Percentiles rank a stretch among this genome's conserved stretches.
Conservation (phyloP, 768 basidiomycete species). For the Boletus vinaceobasis region DNA sequence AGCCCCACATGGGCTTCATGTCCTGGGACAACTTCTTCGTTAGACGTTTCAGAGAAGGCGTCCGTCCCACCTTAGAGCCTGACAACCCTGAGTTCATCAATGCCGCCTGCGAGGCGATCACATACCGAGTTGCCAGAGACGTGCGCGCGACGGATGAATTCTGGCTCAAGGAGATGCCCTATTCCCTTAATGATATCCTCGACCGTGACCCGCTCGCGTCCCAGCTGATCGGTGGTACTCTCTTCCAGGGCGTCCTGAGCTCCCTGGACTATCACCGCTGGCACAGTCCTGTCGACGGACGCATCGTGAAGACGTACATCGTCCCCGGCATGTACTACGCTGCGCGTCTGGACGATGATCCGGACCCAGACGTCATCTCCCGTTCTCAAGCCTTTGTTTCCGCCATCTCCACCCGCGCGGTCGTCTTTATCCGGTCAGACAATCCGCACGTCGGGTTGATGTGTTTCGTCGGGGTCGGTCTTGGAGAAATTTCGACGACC, state of each 20-base stretch:
- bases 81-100: conserved; percentile 35
- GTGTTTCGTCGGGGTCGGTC: conserved; percentile 58
- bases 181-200: conserved; percentile 55
- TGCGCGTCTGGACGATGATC: conserved; percentile 27
- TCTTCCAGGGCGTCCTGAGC: conserved; percentile 57
- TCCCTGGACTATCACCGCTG: conserved; percentile 33
- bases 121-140: conserved; percentile 38
- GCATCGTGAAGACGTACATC: conserved; percentile 37
- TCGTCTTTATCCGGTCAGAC: conserved; percentile 59
- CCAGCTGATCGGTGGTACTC: conserved; percentile 47
- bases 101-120: conserved; percentile 53
- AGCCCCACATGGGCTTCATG: conserved; percentile 40
- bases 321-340: conserved; percentile 54
- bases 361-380: conserved; percentile 21
- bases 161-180: conserved; percentile 61
- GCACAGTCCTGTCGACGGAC: conserved; percentile 55
- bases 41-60: conserved; percentile 19
- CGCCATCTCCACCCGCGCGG: conserved; percentile 47
- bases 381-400: conserved; percentile 35
- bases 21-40: conserved; percentile 60
- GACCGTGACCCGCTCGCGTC: conserved; percentile 37
- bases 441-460: conserved; percentile 53
- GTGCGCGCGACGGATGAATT: conserved; percentile 43
- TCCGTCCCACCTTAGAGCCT: conserved; percentile 37
- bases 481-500: conserved; percentile 63